Evolutionary conservation across 805 yeast genomes (phyloP), one percentile per base, ranked within the genome.

Genomic region (Komagataella phaffii): DNA sequence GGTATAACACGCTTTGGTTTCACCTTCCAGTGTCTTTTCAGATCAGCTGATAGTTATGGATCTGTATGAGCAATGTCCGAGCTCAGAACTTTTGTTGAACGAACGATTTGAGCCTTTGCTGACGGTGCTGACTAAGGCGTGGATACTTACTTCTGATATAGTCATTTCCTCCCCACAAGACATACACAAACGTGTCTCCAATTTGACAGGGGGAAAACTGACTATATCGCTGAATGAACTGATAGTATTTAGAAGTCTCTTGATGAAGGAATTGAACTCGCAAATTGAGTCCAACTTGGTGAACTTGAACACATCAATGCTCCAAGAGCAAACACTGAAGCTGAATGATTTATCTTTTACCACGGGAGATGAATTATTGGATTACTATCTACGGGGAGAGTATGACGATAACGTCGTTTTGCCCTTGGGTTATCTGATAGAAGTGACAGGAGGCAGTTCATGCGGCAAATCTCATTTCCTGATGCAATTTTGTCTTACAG

Each of bases 381-480:
- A 85, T 59, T 59, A 56, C 7, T 53, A 68, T 0, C 60, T 85
- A 4, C 69, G 72, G 45, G 83, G 82, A 3, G 51, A 48, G 18
- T 65, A 67, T 19, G 91, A 90, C 0, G 40, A 30, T 14, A 30
- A 30, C 14, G 40, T 30, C 4, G 40, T 30, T 10, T 68, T 84
- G 3, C 73, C 68, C 2, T 62, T 75, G 2, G 77, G 81, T 2
- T 64, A 72, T 21, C 61, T 85, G 2, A 81, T 89, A 0, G 98
- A 90, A 66, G 62, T 91, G 3, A 81, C 80, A 57, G 98, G 98
- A 0, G 85, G 83, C 23, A 80, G 95, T 50, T 86, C 95, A 0
- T 75, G 85, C 1, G 98, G 96, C 0, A 91, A 91, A 60, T 83
- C 96, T 0, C 95, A 90, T 57, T 66, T 90, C 3, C 66, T 85